Evolutionary conservation across 106 monocot species (phyloP), one percentile per base, ranked within the genome.

Genomic region (Phalaenopsis equestris): DNA sequence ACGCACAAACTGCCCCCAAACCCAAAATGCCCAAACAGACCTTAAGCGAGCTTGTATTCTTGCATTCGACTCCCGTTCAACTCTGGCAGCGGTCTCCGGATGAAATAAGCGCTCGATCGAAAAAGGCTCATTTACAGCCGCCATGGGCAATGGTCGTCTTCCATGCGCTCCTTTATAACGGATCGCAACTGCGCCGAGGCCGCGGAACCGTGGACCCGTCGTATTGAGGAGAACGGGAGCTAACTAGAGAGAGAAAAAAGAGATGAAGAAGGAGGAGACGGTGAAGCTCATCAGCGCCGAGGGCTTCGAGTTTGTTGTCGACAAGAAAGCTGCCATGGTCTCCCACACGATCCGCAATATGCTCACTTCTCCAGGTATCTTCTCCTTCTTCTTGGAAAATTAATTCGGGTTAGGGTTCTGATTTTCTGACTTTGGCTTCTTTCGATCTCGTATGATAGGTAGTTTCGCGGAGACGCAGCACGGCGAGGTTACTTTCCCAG

Each of bases 281-380:
- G 92, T 97, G 86, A 94, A 97, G 89, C 82, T 94, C 75, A 94
- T 94, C 41, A 94, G 94, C 82, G 89, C 94, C 5, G 97, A 97
- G 81, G 97, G 94, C 1, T 98, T 98, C 92, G 97, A 98, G 79
- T 98, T 94, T 81, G 86, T 98, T 55, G 76, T 98, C 82, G 88
- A 89, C 75, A 92, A 89, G 90, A 82, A 90, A 82, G 94, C 97
- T 8, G 92, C 94, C 80, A 92, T 94, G 94, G 97, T 98, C 77
- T 98, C 97, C 17, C 85, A 94, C 30, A 98, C 94, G 75, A 90
- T 94, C 57, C 90, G 94, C 56, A 94, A 92, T 88, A 94, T 98
- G 97, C 90, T 98, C 81, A 94, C 94, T 16, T 98, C 92, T 9
- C 97, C 96, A 70, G 96, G 96, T 97, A 67, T 18, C 48, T 72